phyloP scores from a whole-genome alignment of 176 grass and related monocot genomes.

The Phoenix dactylifera region DNA sequence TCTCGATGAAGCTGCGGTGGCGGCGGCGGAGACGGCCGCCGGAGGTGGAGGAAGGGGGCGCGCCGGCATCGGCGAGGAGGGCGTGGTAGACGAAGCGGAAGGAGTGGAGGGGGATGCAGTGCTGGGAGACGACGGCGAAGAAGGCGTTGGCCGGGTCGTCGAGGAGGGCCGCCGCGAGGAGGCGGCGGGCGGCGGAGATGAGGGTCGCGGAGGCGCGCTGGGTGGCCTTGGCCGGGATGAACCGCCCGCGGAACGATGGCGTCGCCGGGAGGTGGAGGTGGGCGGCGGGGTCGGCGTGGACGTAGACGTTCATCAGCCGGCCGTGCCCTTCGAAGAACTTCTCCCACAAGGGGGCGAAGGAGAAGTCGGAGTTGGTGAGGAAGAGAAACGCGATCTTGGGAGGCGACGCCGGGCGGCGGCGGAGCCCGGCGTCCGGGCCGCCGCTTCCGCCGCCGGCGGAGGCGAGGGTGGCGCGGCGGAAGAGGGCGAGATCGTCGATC shows the following conservation, averaged over 20 bases:
- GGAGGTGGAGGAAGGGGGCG: not conserved
- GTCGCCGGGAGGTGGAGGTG: constrained; percentile 16
- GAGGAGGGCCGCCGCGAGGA: constrained; percentile 69
- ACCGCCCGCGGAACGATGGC: constrained; percentile 41
- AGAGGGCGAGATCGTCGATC: constrained; percentile 82
- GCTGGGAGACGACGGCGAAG: constrained; percentile 78
- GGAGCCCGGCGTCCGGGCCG: constrained; percentile 15
- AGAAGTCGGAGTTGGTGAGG: constrained; percentile 66
- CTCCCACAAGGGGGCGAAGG: constrained; percentile 91
- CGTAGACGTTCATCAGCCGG: constrained; percentile 69
- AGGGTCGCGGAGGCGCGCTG: constrained; percentile 74
- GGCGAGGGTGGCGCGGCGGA: constrained; percentile 80
- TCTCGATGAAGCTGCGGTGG: constrained; percentile 89
- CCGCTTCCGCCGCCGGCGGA: constrained; percentile 21
- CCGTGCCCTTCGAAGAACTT: constrained; percentile 53
- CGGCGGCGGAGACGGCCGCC: constrained; percentile 8
- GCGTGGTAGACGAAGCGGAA: constrained; percentile 52
- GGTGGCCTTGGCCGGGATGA: constrained; percentile 58
- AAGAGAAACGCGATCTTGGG: constrained; percentile 93
- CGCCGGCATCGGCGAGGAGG: constrained; percentile 23
- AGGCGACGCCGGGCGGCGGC: constrained; percentile 5
- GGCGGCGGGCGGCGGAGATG: constrained; percentile 72
- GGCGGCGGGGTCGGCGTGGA: constrained; percentile 64
- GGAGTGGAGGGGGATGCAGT: constrained; percentile 61
- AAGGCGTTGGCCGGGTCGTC: constrained; percentile 72